Conservation (phyloP, 2,329 filamentous ascomycete genomes). For the Ophiognomonia clavigignenti-juglandacearum region DNA sequence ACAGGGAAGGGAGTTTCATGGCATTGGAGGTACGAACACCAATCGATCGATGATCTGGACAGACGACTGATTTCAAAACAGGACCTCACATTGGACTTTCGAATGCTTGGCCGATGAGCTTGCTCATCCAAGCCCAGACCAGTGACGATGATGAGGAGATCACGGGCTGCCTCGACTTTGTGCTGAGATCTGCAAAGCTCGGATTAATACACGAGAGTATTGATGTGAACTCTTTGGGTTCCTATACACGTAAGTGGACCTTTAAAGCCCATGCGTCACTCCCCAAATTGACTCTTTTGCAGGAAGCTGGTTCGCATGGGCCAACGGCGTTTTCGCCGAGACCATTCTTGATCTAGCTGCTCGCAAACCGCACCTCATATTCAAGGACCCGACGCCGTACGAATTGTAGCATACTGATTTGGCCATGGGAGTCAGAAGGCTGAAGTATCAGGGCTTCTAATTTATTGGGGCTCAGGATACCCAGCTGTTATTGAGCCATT, state of each 20-base stretch:
- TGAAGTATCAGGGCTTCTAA: background rate
- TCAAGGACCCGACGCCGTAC: conserved; percentile 22
- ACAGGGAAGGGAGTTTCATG: conserved; percentile 68
- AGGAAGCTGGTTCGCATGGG: conserved; percentile 73
- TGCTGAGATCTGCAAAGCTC: conserved; percentile 69
- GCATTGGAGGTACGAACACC: conserved; percentile 69
- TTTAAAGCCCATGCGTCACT: background rate
- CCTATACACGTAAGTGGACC: conserved; percentile 65
- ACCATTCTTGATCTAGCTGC: conserved; percentile 86
- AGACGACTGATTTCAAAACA: conserved; percentile 19
- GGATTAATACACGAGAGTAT: conserved; percentile 92
- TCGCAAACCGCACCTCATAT: conserved; percentile 83
- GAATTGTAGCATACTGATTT: conserved; percentile 15
- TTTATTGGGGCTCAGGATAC: background rate
- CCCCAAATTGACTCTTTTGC: conserved; percentile 14
- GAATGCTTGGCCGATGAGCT: conserved; percentile 95
- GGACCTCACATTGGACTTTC: conserved; percentile 71
- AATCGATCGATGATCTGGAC: background rate
- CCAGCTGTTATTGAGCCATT: background rate
- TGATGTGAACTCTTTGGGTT: conserved; percentile 61
- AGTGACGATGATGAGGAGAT: conserved; percentile 82
- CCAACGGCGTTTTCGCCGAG: conserved; percentile 91
- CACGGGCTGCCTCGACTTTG: conserved; percentile 61
- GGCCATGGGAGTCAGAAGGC: background rate
- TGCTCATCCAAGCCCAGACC: conserved; percentile 88